A percentile compares a stretch with the other conserved stretches of the same genome.
These are phyloP conservation scores for Elsinoe australis DNA, from an alignment of 2,329 filamentous ascomycete species.

Conservation along the genomic window DNA sequence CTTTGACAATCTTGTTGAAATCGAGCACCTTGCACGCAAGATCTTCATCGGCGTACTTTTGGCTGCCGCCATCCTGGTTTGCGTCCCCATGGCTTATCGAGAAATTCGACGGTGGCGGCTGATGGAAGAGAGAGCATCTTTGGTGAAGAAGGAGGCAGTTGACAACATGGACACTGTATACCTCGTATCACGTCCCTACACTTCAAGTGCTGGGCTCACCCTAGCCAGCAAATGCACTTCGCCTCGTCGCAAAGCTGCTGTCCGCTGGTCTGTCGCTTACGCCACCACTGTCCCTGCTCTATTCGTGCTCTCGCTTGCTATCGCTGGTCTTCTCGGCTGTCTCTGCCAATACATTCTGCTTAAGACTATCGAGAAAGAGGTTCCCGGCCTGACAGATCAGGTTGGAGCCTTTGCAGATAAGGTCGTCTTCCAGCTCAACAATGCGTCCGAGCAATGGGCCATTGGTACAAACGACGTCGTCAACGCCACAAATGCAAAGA, in stretches of 20 bases:
- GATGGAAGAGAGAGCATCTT: slow-evolving; percentile 60
- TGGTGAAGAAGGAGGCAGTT: slow-evolving; percentile 58
- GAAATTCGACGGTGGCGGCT: slow-evolving; percentile 71
- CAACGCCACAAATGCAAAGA: slow-evolving; percentile 53
- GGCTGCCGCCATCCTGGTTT: slow-evolving; percentile 62
- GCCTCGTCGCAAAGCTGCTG: slow-evolving; percentile 59
- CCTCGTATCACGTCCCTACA: slow-evolving; percentile 73
- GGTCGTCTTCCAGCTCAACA: slow-evolving; percentile 64
- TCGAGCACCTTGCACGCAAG: slow-evolving; percentile 61
- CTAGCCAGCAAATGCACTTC: slow-evolving; percentile 57
- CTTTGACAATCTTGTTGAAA: slow-evolving; percentile 62
- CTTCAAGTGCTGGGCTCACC: slow-evolving; percentile 64
- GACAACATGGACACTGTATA: slow-evolving; percentile 86
- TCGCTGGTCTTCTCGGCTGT: slow-evolving; percentile 76
- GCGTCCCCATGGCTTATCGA: slow-evolving; percentile 69
- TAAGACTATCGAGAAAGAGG: slow-evolving; percentile 61
- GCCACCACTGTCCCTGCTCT: slow-evolving; percentile 76
- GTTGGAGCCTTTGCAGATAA: slow-evolving; percentile 70
- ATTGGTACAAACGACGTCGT: slow-evolving; percentile 67
- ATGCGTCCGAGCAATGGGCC: slow-evolving; percentile 70
- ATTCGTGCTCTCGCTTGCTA: slow-evolving; percentile 74
- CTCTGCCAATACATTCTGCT: slow-evolving; percentile 77
- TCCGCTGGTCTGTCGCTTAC: slow-evolving; percentile 79
- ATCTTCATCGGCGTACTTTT: slow-evolving; percentile 70
- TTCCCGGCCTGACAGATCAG: slow-evolving; percentile 65